Conservation (phyloP, 2,329 filamentous ascomycete species). For the Colletotrichum destructivum region DNA sequence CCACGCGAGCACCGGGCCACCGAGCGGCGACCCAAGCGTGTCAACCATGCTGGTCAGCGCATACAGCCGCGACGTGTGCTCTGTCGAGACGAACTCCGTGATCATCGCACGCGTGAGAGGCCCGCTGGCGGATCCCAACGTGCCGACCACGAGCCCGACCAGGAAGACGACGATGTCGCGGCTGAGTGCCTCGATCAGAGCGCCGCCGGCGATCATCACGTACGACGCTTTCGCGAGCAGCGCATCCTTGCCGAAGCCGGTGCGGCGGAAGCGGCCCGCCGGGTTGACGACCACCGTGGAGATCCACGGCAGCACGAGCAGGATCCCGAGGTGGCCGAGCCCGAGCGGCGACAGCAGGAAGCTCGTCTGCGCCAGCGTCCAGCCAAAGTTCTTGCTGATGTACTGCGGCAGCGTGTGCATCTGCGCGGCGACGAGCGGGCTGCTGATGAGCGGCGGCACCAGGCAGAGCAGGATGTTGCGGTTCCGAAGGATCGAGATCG, state of each 20-base stretch:
- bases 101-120: conserved; percentile 58
- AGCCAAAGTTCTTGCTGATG: conserved; percentile 61
- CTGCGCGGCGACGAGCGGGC: conserved; percentile 54
- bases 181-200: conserved; percentile 54
- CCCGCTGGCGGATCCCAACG: conserved; percentile 56
- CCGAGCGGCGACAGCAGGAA: conserved; percentile 59
- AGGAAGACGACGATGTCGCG: conserved; percentile 53
- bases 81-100: conserved; percentile 55
- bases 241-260: conserved; percentile 56
- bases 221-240: conserved; percentile 54
- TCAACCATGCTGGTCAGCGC: conserved; percentile 59
- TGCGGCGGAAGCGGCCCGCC: conserved; percentile 50
- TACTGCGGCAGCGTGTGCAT: conserved; percentile 57
- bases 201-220: conserved; percentile 50
- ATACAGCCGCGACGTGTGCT: conserved; percentile 58
- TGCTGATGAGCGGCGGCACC: conserved; percentile 56
- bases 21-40: conserved; percentile 56
- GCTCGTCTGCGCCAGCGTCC: conserved; percentile 59
- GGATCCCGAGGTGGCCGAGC: conserved; percentile 55
- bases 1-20: conserved; percentile 57
- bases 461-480: conserved; percentile 56
- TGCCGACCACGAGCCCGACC: conserved; percentile 54
- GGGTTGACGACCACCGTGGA: conserved; percentile 49
- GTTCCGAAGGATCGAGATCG: conserved; percentile 54
- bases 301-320: conserved; percentile 54